These are phyloP conservation scores for Waltergamsia citrina DNA, from an alignment of 2,329 filamentous ascomycete genomes.

Conservation along the genomic window DNA sequence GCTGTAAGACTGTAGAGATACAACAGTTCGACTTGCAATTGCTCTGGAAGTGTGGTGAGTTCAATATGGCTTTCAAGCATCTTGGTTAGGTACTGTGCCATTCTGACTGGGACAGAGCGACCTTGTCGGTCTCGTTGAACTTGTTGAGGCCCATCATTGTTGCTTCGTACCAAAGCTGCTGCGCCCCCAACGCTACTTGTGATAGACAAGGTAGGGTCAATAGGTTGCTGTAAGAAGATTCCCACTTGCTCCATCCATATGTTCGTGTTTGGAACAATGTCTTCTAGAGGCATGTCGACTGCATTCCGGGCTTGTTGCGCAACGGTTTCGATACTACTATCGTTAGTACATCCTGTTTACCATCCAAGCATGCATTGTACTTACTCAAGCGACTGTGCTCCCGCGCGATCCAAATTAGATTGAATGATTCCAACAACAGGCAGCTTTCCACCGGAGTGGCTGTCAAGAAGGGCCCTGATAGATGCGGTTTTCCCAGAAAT, in stretches of 20 bases:
- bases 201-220: conserved; percentile 60
- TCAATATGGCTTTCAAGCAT: conserved; percentile 38
- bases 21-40: conserved; percentile 38
- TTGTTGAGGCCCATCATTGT: neutral
- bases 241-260: conserved; percentile 59
- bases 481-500: conserved; percentile 29
- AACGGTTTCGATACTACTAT: conserved; percentile 39
- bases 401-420: conserved; percentile 41
- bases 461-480: conserved; percentile 36
- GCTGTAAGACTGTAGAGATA: conserved; percentile 40
- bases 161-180: conserved; percentile 46
- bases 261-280: conserved; percentile 52
- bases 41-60: conserved; percentile 25
- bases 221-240: conserved; percentile 36
- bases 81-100: conserved; percentile 60
- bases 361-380: conserved; percentile 9
- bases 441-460: conserved; percentile 27
- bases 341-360: neutral
- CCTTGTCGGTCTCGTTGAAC: conserved; percentile 55
- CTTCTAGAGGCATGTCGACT: conserved; percentile 18
- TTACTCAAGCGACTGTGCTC: conserved; percentile 40
- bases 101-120: conserved; percentile 63
- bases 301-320: conserved; percentile 32
- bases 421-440: conserved; percentile 43
- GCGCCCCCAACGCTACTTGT: conserved; percentile 64